phyloP scores from a whole-genome alignment of 176 grass and related monocot genomes.

The Themeda triandra region DNA sequence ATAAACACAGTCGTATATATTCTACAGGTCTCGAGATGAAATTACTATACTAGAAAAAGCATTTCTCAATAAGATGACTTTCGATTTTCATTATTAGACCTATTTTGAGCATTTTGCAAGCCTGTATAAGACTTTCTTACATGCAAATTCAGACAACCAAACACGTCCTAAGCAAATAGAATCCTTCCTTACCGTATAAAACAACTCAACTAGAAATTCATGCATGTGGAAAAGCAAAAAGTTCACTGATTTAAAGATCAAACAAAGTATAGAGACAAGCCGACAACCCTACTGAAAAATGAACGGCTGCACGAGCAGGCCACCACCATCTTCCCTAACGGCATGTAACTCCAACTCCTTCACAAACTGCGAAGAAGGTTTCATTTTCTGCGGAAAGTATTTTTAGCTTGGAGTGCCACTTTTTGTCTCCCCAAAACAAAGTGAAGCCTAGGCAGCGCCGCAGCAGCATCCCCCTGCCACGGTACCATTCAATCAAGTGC shows the following conservation, averaged over 20 bases:
- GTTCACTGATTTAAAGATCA: not conserved
- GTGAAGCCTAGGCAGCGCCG: not conserved
- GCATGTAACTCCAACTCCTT: not conserved
- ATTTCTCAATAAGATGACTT: too few species aligned
- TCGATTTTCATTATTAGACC: too few species aligned
- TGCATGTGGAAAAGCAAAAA: not conserved
- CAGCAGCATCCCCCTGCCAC: too few species aligned
- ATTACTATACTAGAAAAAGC: too few species aligned
- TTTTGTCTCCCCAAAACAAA: not conserved
- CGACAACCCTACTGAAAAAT: conserved; percentile 16
- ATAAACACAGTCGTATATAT: too few species aligned
- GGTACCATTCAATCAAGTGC: not conserved
- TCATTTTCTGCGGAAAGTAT: not conserved
- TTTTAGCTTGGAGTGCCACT: not conserved
- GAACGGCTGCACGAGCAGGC: conserved; percentile 33
- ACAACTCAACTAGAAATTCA: not conserved
- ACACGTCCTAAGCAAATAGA: not conserved
- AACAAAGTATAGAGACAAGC: not conserved
- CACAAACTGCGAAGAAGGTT: not conserved
- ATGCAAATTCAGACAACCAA: not conserved
- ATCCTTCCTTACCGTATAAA: not conserved
- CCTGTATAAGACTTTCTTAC: not conserved
- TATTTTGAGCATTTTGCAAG: too few species aligned
- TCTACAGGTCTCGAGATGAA: too few species aligned
- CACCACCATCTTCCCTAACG: not conserved